phyloP scores from a whole-genome alignment of 139 green algal species.

The Chlamydomonas urium region DNA sequence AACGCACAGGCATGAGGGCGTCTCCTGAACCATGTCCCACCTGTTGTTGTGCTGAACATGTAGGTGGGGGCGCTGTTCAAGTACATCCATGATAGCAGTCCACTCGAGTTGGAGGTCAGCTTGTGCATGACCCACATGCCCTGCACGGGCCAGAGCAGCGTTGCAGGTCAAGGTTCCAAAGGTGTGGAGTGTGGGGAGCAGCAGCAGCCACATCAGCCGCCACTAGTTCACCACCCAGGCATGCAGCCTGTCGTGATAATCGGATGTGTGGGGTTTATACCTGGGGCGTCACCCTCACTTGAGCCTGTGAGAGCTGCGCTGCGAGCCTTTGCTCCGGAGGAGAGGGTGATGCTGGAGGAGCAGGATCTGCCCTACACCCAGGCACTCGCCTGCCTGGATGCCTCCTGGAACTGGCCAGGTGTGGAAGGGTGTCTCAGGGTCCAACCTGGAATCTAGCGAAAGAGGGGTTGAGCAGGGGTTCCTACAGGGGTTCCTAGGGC shows the following conservation, averaged over 20 bases:
- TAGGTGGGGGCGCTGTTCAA: too few relatives aligned
- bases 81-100: too few relatives aligned
- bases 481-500: too few relatives aligned
- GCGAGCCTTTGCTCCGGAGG: neutral
- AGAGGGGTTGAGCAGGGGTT: too few relatives aligned
- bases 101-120: too few relatives aligned
- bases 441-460: too few relatives aligned
- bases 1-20: too few relatives aligned
- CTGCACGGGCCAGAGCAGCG: neutral
- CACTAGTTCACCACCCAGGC: neutral
- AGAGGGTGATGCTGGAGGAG: neutral
- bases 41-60: too few relatives aligned
- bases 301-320: neutral
- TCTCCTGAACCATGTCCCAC: too few relatives aligned
- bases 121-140: too few relatives aligned
- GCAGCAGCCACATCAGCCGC: neutral
- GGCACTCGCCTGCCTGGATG: constrained; percentile 1
- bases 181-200: neutral
- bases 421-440: too few relatives aligned
- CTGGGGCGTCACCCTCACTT: neutral
- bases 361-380: neutral
- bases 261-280: neutral
- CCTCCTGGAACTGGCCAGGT: constrained; percentile 3
- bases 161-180: neutral
- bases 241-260: neutral